Conservation (phyloP, 169 alveolate species). For the Plasmodium sp. region DNA sequence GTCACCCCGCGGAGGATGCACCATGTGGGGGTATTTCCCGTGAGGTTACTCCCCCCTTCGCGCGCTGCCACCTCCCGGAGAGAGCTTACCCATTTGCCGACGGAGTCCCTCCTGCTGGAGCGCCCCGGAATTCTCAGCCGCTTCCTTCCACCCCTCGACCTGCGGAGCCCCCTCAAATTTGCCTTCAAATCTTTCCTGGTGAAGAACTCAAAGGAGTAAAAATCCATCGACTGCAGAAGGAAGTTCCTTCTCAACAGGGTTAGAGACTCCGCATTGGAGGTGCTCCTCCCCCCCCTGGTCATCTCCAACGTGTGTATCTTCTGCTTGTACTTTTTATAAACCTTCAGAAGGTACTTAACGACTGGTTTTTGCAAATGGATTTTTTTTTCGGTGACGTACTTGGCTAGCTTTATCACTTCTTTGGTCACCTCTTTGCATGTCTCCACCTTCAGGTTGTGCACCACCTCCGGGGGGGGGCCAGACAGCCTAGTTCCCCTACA, state of each 20-base stretch:
- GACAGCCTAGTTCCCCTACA: background rate
- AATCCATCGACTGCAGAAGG: constrained; percentile 41
- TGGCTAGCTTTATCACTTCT: constrained; percentile 42
- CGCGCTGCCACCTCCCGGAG: background rate
- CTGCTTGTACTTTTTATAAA: constrained; percentile 32
- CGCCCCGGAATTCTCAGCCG: constrained; percentile 21
- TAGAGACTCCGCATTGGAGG: background rate
- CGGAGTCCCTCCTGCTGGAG: background rate
- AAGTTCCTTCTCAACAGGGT: constrained; percentile 20
- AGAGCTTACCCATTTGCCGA: background rate
- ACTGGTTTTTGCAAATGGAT: background rate
- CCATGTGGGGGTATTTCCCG: too few relatives aligned
- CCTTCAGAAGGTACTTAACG: constrained; percentile 16
- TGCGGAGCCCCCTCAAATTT: background rate
- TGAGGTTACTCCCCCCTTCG: too few relatives aligned
- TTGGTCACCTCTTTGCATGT: constrained; percentile 36
- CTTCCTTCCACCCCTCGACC: background rate
- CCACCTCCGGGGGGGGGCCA: background rate
- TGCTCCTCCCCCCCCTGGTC: background rate
- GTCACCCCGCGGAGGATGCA: background rate
- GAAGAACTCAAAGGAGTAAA: constrained; percentile 27
- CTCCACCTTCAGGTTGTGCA: background rate
- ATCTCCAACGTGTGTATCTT: background rate
- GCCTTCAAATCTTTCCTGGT: background rate
- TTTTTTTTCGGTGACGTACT: constrained; percentile 19